Evolutionary conservation across 495 filamentous ascomycete genomes (phyloP).

Genomic region (Annulohypoxylon nitens): DNA sequence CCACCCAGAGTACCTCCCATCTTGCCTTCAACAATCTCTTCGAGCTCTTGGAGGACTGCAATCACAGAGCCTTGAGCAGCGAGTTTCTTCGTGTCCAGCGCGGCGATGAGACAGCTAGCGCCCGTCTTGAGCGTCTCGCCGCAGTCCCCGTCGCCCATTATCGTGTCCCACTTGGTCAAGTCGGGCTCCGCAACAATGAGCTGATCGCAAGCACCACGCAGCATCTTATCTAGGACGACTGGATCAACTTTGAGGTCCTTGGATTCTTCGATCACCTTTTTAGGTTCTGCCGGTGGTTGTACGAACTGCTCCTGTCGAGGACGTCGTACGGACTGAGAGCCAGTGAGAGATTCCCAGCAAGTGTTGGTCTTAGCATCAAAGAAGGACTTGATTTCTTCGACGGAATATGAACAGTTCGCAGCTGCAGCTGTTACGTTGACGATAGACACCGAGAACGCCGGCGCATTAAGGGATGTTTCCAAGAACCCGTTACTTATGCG

Average conservation of each 20-base stretch:
- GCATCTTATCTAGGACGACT: constrained; percentile 60
- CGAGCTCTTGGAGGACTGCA: constrained; percentile 64
- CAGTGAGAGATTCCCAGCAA: constrained; percentile 62
- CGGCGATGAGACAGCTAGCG: constrained; percentile 57
- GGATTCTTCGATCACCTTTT: constrained; percentile 52
- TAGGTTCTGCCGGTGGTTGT: constrained; percentile 51
- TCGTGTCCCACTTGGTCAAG: constrained; percentile 71
- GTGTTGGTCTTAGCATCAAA: constrained; percentile 68
- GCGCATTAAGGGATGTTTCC: constrained; percentile 73
- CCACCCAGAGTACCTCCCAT: constrained; percentile 73
- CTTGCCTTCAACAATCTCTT: constrained; percentile 68
- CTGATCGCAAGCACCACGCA: constrained; percentile 64
- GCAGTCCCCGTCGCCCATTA: constrained; percentile 76
- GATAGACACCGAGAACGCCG: constrained; percentile 71
- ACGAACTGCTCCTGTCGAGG: constrained; percentile 59
- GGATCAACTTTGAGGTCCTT: constrained; percentile 60
- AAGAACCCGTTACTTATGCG: constrained; percentile 66
- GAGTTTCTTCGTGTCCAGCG: constrained; percentile 51
- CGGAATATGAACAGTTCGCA: constrained; percentile 57
- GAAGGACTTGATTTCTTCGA: constrained; percentile 65
- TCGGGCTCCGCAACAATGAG: constrained; percentile 68
- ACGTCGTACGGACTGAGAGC: constrained; percentile 54
- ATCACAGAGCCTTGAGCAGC: constrained; percentile 63
- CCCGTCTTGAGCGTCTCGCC: constrained; percentile 70
- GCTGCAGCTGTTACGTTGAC: constrained; percentile 67